Percentiles rank a stretch among this genome's conserved stretches.
These are phyloP conservation scores for Rhodotorula sp. DNA, from an alignment of 1,284 basidiomycete genomes.

Conservation along the genomic window DNA sequence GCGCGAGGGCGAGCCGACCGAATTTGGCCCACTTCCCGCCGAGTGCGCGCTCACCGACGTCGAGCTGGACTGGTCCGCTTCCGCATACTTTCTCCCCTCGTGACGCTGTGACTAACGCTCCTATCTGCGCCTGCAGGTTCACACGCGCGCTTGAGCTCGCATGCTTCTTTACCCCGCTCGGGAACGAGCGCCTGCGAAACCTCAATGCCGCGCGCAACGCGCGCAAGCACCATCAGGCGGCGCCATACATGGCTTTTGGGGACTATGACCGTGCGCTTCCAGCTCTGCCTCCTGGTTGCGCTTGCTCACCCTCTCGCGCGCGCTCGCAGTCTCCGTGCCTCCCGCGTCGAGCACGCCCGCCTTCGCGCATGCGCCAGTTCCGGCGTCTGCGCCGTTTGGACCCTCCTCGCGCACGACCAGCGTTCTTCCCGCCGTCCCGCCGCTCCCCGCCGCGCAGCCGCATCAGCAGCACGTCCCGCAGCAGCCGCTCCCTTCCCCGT, in stretches of 20 bases:
- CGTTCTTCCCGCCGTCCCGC: too few relatives aligned
- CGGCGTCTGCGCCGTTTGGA: too few relatives aligned
- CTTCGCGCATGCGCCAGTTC: too few relatives aligned
- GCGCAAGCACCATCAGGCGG: not conserved
- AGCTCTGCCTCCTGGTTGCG: not conserved
- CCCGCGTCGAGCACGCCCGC: not conserved
- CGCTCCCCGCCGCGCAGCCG: too few relatives aligned
- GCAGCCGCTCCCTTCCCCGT: not conserved
- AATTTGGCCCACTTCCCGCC: slow-evolving; percentile 24
- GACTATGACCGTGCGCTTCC: slow-evolving; percentile 1
- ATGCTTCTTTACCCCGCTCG: slow-evolving; percentile 41
- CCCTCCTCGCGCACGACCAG: too few relatives aligned
- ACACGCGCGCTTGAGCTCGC: slow-evolving; percentile 32
- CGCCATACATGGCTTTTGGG: not conserved
- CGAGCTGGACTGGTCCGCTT: slow-evolving; percentile 37
- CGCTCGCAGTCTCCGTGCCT: not conserved
- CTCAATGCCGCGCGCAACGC: slow-evolving; percentile 14
- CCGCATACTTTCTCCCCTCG: not conserved
- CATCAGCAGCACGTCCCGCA: not conserved
- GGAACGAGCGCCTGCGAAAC: slow-evolving; percentile 14
- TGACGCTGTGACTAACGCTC: not conserved
- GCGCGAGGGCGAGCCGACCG: slow-evolving; percentile 31
- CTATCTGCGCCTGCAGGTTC: slow-evolving; percentile 4
- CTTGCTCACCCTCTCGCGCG: not conserved
- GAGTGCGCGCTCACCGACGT: slow-evolving; percentile 38